A percentile compares a stretch with the other conserved stretches of the same genome.
phyloP scores from a whole-genome alignment of 2,329 filamentous ascomycete genomes.

The Diaporthe eres region DNA sequence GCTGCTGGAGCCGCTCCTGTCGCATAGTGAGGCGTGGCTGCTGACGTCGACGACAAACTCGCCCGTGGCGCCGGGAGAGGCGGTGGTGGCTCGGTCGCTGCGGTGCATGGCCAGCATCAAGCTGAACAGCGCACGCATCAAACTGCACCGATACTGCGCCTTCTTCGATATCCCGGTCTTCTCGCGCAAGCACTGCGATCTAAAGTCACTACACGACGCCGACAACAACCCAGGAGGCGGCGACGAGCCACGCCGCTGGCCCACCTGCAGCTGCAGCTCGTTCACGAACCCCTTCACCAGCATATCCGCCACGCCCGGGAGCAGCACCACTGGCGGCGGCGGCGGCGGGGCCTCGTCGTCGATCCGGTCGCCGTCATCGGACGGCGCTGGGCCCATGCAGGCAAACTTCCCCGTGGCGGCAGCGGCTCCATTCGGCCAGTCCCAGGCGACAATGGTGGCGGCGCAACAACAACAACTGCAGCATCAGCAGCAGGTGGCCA shows the following conservation, averaged over 20 bases:
- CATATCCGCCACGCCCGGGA: conserved; percentile 37
- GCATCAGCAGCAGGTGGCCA: not conserved
- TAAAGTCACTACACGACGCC: conserved; percentile 50
- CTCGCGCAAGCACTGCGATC: conserved; percentile 63
- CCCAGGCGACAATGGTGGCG: not conserved
- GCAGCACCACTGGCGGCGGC: conserved; percentile 3
- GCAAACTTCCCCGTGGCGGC: not conserved
- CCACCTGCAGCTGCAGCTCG: conserved; percentile 53
- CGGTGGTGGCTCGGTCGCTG: conserved; percentile 58
- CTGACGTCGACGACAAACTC: conserved; percentile 52
- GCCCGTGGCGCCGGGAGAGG: conserved; percentile 55
- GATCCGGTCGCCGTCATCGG: conserved; percentile 31
- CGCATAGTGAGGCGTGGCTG: conserved; percentile 54
- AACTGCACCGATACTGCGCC: conserved; percentile 65
- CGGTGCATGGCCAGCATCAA: conserved; percentile 64
- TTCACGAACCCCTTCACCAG: conserved; percentile 48
- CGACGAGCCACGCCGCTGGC: conserved; percentile 51
- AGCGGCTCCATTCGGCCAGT: not conserved
- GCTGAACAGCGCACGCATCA: conserved; percentile 66
- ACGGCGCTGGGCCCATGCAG: conserved; percentile 16
- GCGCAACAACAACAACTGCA: not conserved
- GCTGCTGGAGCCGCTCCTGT: conserved; percentile 54
- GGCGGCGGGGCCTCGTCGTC: not conserved
- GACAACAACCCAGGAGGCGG: conserved; percentile 43
- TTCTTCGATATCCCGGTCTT: conserved; percentile 66